phyloP scores from a whole-genome alignment of 2,329 filamentous ascomycete genomes.

The Fusarium oxysporum region DNA sequence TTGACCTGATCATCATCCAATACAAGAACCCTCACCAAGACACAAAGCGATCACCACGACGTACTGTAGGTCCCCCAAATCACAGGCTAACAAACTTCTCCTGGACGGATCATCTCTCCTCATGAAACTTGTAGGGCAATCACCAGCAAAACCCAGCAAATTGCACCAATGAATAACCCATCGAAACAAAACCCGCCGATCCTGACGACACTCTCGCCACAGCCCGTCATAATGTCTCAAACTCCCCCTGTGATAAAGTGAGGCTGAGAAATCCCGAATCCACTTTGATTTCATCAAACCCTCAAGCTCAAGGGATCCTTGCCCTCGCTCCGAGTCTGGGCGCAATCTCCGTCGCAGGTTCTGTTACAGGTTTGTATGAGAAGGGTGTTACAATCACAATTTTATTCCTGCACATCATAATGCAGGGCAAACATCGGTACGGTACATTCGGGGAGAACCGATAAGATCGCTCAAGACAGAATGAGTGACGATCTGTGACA shows the following conservation, averaged over 20 bases:
- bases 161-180: slow-evolving; percentile 16
- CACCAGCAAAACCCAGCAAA: slow-evolving; percentile 12
- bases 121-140: slow-evolving; percentile 12
- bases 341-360: slow-evolving; percentile 40
- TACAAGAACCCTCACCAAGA: neutral
- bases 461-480: slow-evolving; percentile 7
- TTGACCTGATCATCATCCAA: slow-evolving; percentile 13
- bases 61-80: neutral
- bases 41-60: slow-evolving; percentile 1
- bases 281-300: slow-evolving; percentile 15
- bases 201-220: slow-evolving; percentile 34
- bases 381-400: slow-evolving; percentile 5
- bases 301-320: slow-evolving; percentile 10
- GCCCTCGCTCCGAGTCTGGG: slow-evolving; percentile 8
- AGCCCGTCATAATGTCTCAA: slow-evolving; percentile 19
- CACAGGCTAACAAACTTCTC: neutral
- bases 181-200: slow-evolving; percentile 16
- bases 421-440: neutral
- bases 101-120: slow-evolving; percentile 9
- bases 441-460: slow-evolving; percentile 1
- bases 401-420: slow-evolving; percentile 24
- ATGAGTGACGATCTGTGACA: neutral
- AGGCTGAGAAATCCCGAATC: slow-evolving; percentile 26
- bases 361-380: slow-evolving; percentile 42
- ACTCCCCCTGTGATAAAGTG: slow-evolving; percentile 32